Percentiles rank a stretch among this genome's conserved stretches.
Conservation (phyloP, 2,329 filamentous ascomycete genomes). For the Alternaria brassicae region DNA sequence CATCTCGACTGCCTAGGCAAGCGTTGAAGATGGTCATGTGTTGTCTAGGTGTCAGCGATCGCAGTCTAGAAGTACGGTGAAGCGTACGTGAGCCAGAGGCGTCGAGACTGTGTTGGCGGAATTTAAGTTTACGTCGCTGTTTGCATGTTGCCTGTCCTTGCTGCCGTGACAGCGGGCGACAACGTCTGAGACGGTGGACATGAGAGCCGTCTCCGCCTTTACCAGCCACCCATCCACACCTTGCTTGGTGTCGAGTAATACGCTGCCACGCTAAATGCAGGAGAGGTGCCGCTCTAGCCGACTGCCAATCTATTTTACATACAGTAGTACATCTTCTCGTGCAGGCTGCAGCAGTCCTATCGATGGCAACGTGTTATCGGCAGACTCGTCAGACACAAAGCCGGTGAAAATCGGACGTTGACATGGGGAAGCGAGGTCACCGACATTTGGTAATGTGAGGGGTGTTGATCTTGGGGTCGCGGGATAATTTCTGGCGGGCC, state of each 20-base stretch:
- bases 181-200: neutral
- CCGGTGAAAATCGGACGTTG: neutral
- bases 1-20: constrained; percentile 1
- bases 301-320: neutral
- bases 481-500: constrained; percentile 1
- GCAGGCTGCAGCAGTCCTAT: neutral
- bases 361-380: neutral
- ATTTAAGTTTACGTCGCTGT: neutral
- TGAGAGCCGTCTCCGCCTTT: neutral
- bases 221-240: neutral
- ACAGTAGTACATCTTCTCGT: neutral
- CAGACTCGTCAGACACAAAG: neutral
- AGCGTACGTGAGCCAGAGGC: neutral
- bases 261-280: constrained; percentile 2
- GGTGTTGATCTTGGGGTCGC: neutral
- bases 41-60: neutral
- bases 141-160: neutral
- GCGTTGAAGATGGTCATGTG: neutral
- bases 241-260: neutral
- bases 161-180: neutral
- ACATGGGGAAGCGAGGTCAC: neutral
- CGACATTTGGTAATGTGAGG: neutral
- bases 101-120: neutral
- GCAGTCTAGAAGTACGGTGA: neutral
- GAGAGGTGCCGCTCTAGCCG: neutral